Conservation (phyloP, 345 rosid species). For the Hypericum androsaemum region DNA sequence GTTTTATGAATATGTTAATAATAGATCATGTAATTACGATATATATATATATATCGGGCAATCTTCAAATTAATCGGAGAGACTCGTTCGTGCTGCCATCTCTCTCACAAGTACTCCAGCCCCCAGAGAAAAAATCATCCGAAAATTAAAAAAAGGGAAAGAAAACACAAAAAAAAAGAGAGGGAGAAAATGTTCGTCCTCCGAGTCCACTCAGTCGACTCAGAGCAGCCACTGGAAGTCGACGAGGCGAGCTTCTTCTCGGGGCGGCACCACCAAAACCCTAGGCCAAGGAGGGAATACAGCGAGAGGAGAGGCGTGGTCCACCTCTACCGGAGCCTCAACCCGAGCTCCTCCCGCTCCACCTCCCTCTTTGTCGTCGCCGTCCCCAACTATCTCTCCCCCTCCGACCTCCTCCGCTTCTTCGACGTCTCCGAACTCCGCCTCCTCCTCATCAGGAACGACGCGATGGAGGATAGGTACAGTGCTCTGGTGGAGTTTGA, state of each 20-base stretch:
- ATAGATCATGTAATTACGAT: too few relatives aligned
- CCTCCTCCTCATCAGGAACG: conserved; percentile 67
- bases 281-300: conserved; percentile 14
- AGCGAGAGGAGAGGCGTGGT: conserved; percentile 62
- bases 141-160: too few relatives aligned
- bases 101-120: too few relatives aligned
- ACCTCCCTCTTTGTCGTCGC: conserved; percentile 72
- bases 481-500: conserved; percentile 57
- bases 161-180: too few relatives aligned
- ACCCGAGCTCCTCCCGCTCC: conserved; percentile 51
- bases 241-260: conserved; percentile 38
- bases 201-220: conserved; percentile 82
- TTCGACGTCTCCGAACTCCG: conserved; percentile 40
- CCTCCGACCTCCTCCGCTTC: conserved; percentile 64
- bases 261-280: background rate
- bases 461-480: conserved; percentile 86
- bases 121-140: too few relatives aligned
- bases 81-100: too few relatives aligned
- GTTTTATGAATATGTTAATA: too few relatives aligned
- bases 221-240: conserved; percentile 39
- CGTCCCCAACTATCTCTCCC: conserved; percentile 72
- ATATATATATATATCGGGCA: too few relatives aligned
- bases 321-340: conserved; percentile 57
- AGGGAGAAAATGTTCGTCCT: conserved; percentile 46
- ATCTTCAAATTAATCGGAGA: too few relatives aligned